Conservation (phyloP, 768 basidiomycete species). For the Tulasnella sp. region DNA sequence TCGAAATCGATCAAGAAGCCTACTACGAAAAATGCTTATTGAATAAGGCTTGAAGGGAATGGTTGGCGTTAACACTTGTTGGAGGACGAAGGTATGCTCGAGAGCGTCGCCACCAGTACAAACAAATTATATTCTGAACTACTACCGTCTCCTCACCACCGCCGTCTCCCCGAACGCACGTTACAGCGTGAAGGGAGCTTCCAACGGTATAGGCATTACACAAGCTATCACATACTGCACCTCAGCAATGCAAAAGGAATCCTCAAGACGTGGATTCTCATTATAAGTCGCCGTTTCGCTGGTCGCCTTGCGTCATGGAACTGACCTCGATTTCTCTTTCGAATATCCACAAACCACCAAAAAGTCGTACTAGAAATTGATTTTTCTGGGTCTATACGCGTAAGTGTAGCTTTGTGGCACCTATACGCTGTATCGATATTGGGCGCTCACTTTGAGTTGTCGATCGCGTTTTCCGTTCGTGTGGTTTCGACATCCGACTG, state of each 20-base stretch:
- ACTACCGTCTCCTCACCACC: not conserved
- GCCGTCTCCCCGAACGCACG: not conserved
- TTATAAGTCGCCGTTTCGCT: slow-evolving; percentile 54
- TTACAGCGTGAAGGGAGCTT: not conserved
- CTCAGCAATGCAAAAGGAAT: slow-evolving; percentile 55
- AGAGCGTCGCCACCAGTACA: not conserved
- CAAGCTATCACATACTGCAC: not conserved
- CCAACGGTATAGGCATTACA: not conserved
- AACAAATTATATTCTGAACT: not conserved
- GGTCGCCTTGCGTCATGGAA: slow-evolving; percentile 17
- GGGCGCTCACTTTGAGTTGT: slow-evolving; percentile 11
- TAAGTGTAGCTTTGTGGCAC: slow-evolving; percentile 30
- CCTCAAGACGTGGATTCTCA: slow-evolving; percentile 68
- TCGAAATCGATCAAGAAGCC: too few relatives aligned
- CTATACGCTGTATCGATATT: not conserved
- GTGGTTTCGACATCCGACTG: not conserved
- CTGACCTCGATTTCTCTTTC: slow-evolving; percentile 19
- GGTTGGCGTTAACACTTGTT: not conserved
- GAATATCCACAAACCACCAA: slow-evolving; percentile 82
- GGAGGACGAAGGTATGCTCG: not conserved
- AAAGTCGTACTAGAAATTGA: slow-evolving; percentile 91
- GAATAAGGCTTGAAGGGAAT: too few relatives aligned
- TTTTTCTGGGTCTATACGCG: slow-evolving; percentile 79
- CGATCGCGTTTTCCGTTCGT: not conserved
- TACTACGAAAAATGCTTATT: too few relatives aligned